Evolutionary conservation across 371 early-diverging fungal species (phyloP).

Genomic region (Mortierella sp.): DNA sequence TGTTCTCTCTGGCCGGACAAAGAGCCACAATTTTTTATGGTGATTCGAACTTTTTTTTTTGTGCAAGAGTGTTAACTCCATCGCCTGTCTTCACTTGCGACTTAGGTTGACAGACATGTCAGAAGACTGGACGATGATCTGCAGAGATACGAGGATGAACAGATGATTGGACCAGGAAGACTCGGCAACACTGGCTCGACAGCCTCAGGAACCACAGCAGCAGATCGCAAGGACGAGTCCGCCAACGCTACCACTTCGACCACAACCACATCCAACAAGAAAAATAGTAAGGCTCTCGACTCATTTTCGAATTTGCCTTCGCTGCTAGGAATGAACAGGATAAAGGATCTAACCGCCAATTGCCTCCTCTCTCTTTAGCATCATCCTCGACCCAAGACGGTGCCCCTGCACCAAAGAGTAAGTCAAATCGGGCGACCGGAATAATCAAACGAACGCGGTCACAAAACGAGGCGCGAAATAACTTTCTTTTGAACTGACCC

Average conservation of each 20-base stretch:
- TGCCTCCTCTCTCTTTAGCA: conserved; percentile 1
- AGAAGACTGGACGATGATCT: conserved; percentile 92
- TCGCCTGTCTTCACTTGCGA: not conserved
- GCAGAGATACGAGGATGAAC: conserved; percentile 90
- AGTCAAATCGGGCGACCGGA: not conserved
- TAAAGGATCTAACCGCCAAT: not conserved
- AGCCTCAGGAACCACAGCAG: conserved; percentile 21
- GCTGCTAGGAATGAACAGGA: not conserved
- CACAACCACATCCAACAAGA: conserved; percentile 35
- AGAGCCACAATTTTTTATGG: not conserved
- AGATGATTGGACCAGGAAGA: conserved; percentile 76
- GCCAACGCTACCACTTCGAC: conserved; percentile 26
- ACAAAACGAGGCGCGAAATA: not conserved
- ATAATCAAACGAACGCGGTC: not conserved
- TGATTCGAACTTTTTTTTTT: not conserved
- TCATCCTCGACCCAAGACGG: conserved; percentile 33
- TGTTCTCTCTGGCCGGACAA: not conserved
- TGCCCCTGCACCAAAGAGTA: conserved; percentile 49
- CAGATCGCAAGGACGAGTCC: conserved; percentile 54
- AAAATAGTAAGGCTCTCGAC: conserved; percentile 22
- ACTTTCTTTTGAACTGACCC: not conserved
- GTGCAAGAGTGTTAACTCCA: not conserved
- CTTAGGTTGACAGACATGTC: conserved; percentile 90
- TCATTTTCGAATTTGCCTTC: not conserved
- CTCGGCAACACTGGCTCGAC: conserved; percentile 36